Conservation (phyloP, 2,329 filamentous ascomycete genomes). For the Chaetomium sp. region DNA sequence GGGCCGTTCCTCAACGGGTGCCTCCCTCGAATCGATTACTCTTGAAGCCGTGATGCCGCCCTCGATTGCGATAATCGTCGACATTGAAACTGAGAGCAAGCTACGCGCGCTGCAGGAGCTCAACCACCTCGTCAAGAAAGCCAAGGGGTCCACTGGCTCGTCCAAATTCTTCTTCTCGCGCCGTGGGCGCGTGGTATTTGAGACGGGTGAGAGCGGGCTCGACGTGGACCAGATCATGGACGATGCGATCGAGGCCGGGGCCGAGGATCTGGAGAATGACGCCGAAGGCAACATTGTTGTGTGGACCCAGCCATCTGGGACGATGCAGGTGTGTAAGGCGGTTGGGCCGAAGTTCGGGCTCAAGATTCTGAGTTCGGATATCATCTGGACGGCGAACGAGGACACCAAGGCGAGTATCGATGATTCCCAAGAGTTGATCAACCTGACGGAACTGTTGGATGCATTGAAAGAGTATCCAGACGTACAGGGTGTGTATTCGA, state of each 20-base stretch:
- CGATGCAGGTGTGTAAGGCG: constrained; percentile 55
- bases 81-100: constrained; percentile 80
- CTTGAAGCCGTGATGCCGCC: constrained; percentile 77
- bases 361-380: constrained; percentile 66
- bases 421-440: constrained; percentile 46
- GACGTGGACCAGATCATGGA: constrained; percentile 70
- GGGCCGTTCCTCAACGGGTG: constrained; percentile 68
- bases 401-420: constrained; percentile 66
- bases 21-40: constrained; percentile 66
- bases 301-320: constrained; percentile 60
- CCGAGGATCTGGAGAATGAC: constrained; percentile 63
- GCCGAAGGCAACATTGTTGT: constrained; percentile 65
- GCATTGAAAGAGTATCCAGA: constrained; percentile 60
- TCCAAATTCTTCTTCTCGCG: constrained; percentile 81
- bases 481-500: constrained; percentile 75
- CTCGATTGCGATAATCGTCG: constrained; percentile 71
- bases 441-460: constrained; percentile 54
- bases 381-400: constrained; percentile 77
- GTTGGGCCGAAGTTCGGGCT: constrained; percentile 59
- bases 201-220: constrained; percentile 44
- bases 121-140: constrained; percentile 61
- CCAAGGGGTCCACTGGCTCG: constrained; percentile 62
- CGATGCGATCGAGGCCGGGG: constrained; percentile 78
- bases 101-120: constrained; percentile 67
- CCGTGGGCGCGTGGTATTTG: constrained; percentile 68